Percentiles rank a stretch among this genome's conserved stretches.
Conservation (phyloP, 805 yeast species). For the Pichia deserticola region DNA sequence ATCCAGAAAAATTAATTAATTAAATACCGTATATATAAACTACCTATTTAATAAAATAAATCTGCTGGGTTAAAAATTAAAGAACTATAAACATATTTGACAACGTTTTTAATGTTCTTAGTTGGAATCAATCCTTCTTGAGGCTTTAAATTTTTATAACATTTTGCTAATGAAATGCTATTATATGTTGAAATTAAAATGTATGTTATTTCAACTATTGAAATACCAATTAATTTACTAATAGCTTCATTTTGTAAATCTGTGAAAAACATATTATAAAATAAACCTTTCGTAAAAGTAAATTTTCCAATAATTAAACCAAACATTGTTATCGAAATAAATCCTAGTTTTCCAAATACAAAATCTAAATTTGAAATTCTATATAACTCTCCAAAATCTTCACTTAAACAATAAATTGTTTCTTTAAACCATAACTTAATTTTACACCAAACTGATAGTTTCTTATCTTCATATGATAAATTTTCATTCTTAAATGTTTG, state of each 20-base stretch:
- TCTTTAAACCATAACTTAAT: background rate
- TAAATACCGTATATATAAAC: background rate
- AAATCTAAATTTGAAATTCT: background rate
- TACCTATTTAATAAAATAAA: background rate
- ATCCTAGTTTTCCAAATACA: background rate
- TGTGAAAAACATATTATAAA: background rate
- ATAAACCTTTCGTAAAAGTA: background rate
- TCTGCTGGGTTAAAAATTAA: background rate
- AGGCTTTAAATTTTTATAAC: background rate
- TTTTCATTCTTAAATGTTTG: conserved; percentile 1
- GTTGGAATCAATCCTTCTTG: background rate
- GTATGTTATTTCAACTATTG: background rate
- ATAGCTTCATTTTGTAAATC: background rate
- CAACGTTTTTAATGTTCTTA: background rate
- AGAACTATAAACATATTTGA: background rate
- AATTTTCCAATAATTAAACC: background rate
- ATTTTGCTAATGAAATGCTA: background rate
- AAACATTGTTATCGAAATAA: background rate
- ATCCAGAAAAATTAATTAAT: conserved; percentile 5
- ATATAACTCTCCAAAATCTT: conserved; percentile 1
- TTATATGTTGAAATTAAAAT: background rate
- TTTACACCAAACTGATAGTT: background rate
- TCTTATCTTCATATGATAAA: background rate
- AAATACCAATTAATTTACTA: background rate
- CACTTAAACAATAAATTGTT: background rate